phyloP scores from a whole-genome alignment of 352 stramenopile species.

The Phytophthora ohioensis region DNA sequence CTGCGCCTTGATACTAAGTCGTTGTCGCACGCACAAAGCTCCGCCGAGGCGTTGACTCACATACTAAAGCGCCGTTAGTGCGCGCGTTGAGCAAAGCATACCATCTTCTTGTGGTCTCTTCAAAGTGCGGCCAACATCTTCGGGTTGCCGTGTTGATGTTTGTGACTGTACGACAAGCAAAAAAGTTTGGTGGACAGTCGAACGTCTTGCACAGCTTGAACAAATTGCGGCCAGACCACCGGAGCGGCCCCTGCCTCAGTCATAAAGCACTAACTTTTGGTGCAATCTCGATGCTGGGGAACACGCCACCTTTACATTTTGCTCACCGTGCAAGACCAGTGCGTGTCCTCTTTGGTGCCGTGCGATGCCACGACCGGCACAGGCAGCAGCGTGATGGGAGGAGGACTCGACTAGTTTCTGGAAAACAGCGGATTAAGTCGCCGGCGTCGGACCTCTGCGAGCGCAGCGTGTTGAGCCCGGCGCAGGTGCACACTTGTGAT shows the following conservation, averaged over 20 bases:
- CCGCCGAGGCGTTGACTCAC: conserved; percentile 22
- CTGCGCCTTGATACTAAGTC: conserved; percentile 1
- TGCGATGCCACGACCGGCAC: conserved; percentile 24
- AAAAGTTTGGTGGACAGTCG: conserved; percentile 35
- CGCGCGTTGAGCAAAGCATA: conserved; percentile 20
- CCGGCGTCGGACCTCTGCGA: conserved; percentile 33
- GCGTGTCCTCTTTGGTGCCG: conserved; percentile 9
- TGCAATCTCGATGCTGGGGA: conserved; percentile 23
- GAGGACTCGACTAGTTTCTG: conserved; percentile 34
- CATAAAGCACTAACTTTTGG: neutral
- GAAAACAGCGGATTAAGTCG: conserved; percentile 25
- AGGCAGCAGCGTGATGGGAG: conserved; percentile 17
- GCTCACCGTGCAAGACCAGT: conserved; percentile 11
- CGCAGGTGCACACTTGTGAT: conserved; percentile 7
- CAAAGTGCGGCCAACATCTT: conserved; percentile 10
- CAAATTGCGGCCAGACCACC: conserved; percentile 26
- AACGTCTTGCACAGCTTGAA: conserved; percentile 14
- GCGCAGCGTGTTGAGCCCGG: conserved; percentile 36
- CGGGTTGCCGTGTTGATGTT: conserved; percentile 20
- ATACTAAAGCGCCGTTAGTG: conserved; percentile 17
- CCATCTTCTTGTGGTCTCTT: conserved; percentile 42
- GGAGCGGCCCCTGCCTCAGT: conserved; percentile 21
- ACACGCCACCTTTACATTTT: conserved; percentile 21
- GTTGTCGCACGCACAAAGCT: conserved; percentile 25
- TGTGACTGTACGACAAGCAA: conserved; percentile 18